phyloP scores from a whole-genome alignment of 176 grass and related monocot genomes.

The Saccharum spontaneum region DNA sequence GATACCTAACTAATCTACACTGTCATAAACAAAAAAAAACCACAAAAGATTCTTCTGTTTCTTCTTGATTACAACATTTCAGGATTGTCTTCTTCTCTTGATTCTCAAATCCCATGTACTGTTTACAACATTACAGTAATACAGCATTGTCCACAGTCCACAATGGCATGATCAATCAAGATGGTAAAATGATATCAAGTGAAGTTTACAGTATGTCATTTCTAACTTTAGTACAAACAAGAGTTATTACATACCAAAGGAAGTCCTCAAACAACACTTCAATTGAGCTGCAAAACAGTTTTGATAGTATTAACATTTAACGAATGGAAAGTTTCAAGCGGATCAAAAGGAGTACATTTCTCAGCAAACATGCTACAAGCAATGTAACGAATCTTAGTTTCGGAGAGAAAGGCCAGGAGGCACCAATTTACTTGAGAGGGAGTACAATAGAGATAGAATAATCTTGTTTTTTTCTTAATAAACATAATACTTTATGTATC shows the following conservation, averaged over 20 bases:
- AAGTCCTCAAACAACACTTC: constrained; percentile 85
- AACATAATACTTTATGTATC: background rate
- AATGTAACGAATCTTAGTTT: background rate
- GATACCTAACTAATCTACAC: background rate
- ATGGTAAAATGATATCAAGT: background rate
- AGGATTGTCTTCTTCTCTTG: background rate
- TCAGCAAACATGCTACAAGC: background rate
- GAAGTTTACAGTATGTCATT: background rate
- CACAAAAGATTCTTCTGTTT: background rate
- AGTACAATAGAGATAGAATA: too few relatives aligned
- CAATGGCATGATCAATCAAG: background rate
- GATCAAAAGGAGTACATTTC: background rate
- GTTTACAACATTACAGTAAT: background rate
- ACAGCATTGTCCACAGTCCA: background rate
- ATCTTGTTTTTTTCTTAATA: background rate
- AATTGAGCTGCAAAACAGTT: constrained; percentile 54
- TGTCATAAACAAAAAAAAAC: background rate
- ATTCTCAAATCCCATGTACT: background rate
- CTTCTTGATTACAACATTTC: background rate
- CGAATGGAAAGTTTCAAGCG: background rate
- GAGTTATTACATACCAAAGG: constrained; percentile 74
- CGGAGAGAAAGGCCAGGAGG: background rate
- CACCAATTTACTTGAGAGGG: constrained; percentile 1
- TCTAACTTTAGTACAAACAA: background rate
- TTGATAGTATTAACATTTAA: constrained; percentile 14